Base-by-base conservation (phyloP, 169 alveolate genomes). In the Eimeria praecox region DNA sequence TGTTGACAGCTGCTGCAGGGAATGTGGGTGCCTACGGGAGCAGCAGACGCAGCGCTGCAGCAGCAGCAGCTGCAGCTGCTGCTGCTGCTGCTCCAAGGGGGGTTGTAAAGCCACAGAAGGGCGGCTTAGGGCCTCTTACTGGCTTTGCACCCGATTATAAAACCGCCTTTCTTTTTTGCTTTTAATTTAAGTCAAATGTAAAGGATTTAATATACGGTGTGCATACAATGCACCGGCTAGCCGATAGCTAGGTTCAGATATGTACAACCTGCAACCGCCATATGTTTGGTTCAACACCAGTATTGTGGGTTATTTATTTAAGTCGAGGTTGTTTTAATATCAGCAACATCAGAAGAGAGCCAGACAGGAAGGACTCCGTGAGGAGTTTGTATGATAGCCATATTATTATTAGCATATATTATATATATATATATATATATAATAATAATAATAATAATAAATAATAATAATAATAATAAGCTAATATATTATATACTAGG, bases 151-250 rank as follows among this genome's bases (percentile, higher is more conserved):
- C 20, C 69, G 27, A 59, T n/a, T 59, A n/a, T 59, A n/a, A 22
- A 59, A 59, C 69, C 69, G 69, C 69, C 69, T 59, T 59, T 59
- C 69, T 59, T 59, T 59, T 59, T 59, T 59, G n/a, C 69, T 59
- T 59, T 59, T 59, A 59, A 59, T 59, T 59, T 59, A 59, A 59
- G 69, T 59, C 69, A 59, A 59, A 22, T 20, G 69, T 59, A 59
- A 20, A 59, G 20, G 69, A 59, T 5, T 14, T 22, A 59, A 22
- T n/a, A 3, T 9, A 59, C 69, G 0, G 69, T 59, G 69, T 59
- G n/a, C 56, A 49, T 49, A 49, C 56, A 8, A 12, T 49, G 12
- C n/a, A n/a, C n/a, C n/a, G n/a, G n/a, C n/a, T n/a, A n/a, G n/a
- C n/a, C n/a, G n/a, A n/a, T n/a, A n/a, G n/a, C n/a, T n/a, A n/a